Conservation (phyloP, 208 protist species). For the Naegleria gruberi region DNA sequence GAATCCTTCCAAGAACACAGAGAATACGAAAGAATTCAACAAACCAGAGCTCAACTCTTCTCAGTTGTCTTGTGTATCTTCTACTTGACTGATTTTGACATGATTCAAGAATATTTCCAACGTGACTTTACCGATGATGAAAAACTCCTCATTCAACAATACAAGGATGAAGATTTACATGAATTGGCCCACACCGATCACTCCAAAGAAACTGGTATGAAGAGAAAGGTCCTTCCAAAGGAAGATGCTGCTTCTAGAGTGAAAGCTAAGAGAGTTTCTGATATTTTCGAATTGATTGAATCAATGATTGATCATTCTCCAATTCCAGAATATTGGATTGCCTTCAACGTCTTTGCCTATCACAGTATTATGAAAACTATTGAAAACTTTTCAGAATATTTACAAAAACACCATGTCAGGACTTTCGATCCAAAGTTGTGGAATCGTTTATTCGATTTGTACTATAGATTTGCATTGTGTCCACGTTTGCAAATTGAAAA, state of each 20-base stretch:
- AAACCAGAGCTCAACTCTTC: neutral
- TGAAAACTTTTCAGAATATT: neutral
- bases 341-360: neutral
- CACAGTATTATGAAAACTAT: neutral
- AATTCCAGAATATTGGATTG: conserved; percentile 21
- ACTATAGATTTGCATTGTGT: neutral
- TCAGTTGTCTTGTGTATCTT: neutral
- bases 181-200: neutral
- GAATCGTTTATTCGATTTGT: neutral
- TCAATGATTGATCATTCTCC: neutral
- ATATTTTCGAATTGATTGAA: conserved; percentile 2
- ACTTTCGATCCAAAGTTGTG: neutral
- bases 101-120: neutral
- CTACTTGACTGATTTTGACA: neutral
- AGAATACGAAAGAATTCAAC: neutral
- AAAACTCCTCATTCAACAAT: neutral
- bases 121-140: neutral
- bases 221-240: neutral
- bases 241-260: neutral
- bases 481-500: neutral
- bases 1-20: neutral
- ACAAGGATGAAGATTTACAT: neutral
- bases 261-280: neutral
- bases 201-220: neutral
- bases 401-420: neutral